These are phyloP conservation scores for Rubroshorea leprosula DNA, from an alignment of 345 rosid species.

Conservation along the genomic window DNA sequence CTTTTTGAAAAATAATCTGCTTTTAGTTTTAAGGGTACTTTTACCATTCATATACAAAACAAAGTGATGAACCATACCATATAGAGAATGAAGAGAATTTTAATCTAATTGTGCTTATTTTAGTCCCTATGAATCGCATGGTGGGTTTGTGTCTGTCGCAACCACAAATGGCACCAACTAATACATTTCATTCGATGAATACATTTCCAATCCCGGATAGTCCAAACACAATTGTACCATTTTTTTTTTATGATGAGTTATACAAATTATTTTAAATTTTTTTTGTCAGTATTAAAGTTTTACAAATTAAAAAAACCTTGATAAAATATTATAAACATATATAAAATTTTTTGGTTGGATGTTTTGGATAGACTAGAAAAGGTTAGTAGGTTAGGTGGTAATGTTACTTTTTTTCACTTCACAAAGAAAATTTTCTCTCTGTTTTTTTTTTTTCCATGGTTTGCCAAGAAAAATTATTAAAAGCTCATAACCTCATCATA, in stretches of 20 bases:
- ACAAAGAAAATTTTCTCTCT: no score
- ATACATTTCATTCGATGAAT: neutral
- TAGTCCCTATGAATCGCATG: slow-evolving; percentile 1
- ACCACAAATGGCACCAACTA: slow-evolving; percentile 16
- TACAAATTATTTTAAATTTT: no score
- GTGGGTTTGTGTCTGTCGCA: slow-evolving; percentile 3
- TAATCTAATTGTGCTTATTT: no score
- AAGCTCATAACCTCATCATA: neutral
- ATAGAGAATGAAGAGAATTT: no score
- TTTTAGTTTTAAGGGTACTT: neutral
- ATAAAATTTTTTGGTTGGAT: neutral
- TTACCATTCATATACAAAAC: neutral
- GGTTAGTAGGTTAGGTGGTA: slow-evolving; percentile 18
- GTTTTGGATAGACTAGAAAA: neutral
- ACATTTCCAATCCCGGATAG: neutral
- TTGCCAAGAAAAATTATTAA: neutral
- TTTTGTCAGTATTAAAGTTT: no score
- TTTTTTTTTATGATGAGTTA: no score
- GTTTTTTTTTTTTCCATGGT: no score
- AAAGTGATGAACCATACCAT: neutral
- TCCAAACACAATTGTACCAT: slow-evolving; percentile 2
- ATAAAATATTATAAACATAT: no score
- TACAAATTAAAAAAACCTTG: no score
- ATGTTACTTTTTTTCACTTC: neutral
- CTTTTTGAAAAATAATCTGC: no score